Base-by-base conservation (phyloP, 106 monocot genomes). In the Amphibolis antarctica region DNA sequence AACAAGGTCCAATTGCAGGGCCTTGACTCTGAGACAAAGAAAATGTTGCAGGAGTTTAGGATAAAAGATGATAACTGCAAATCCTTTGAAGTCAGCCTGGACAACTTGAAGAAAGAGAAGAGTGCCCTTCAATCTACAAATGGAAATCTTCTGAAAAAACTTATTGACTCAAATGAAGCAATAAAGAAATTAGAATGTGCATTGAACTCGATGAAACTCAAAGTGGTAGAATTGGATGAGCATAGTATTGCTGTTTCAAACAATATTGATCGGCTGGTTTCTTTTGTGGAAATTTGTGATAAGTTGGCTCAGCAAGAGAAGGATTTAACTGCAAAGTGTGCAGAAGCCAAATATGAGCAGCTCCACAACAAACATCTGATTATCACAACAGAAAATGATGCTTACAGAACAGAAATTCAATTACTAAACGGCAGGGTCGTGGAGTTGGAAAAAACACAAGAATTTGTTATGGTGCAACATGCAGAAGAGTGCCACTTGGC, bases 391-490 rank as follows among this genome's bases (percentile, higher is more conserved):
- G 87, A 87, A 80, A 82, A 75, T 66, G 62, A 65, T 58, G 60
- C 36, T 43, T 69, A 85, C 11, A 80, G 63, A 18, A 25, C 48
- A 43, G 76, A 88, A 77, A 78, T 66, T 66, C 72, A 76, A 62
- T 71, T 78, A 2, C 59, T 83, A 22, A 78, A 77, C 44, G 55
- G 49, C 31, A 85, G 74, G 78, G 73, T 83, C 53, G 22, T 75
- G n/a, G 91, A 98, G 59, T 52, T 85, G 61, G 82, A 87, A 75
- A 98, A 81, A 77, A 72, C 71, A 36, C 85, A 91, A 64, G 87
- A 98, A 66, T 80, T 83, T 76, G 62, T 73, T 62, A 85, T 98
- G 87, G 90, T 91, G 28, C 91, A 98, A 65, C 84, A 91, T 84
- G 98, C 78, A 52, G 87, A 98, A 46, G 98, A 98, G 71, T 91